These are phyloP conservation scores for Verticillium nubilum DNA, from an alignment of 2,329 filamentous ascomycete species.

Conservation along the genomic window DNA sequence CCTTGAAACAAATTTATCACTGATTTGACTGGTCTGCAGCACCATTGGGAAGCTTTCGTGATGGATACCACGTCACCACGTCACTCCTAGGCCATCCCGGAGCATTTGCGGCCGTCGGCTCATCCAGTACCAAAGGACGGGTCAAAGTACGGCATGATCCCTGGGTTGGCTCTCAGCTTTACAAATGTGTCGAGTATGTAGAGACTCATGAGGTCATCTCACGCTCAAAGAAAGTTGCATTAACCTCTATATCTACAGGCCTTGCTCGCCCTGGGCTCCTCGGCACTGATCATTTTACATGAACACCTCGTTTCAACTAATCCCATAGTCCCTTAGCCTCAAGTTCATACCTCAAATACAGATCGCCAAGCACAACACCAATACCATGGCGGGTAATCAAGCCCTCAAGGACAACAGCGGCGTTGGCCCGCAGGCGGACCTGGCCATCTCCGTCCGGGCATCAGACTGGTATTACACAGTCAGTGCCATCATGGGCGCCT, in stretches of 20 bases:
- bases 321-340: too few species aligned
- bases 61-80: background rate
- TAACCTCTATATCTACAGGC: too few species aligned
- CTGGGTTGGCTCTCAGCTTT: too few species aligned
- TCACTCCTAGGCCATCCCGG: background rate
- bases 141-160: too few species aligned
- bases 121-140: too few species aligned
- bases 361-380: too few species aligned
- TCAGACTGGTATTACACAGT: constrained; percentile 61
- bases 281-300: background rate
- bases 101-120: background rate
- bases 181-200: too few species aligned
- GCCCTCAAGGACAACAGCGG: constrained; percentile 39
- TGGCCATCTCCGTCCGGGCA: constrained; percentile 53
- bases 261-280: background rate
- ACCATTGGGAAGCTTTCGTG: background rate
- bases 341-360: too few species aligned
- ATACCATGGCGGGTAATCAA: constrained; percentile 35
- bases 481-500: constrained; percentile 50
- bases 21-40: background rate
- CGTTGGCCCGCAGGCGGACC: constrained; percentile 44
- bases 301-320: too few species aligned
- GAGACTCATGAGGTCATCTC: too few species aligned
- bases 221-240: too few species aligned
- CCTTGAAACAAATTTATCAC: too few species aligned